Conservation (phyloP, 176 grass and related monocot species). For the Tuctoria greenei region DNA sequence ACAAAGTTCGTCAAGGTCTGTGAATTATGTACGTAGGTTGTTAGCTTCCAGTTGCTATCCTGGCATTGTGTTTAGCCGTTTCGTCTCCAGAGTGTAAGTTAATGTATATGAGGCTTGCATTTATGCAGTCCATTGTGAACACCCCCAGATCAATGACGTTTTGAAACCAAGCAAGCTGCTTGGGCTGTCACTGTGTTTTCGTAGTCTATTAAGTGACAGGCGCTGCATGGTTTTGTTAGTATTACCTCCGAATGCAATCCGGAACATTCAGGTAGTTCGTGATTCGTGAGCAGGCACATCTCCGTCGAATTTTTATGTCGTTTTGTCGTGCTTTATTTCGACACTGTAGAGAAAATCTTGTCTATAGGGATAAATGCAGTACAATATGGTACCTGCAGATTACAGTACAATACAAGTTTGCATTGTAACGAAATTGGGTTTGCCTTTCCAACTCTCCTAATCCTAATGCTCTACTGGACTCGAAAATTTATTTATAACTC, state of each 20-base stretch:
- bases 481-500: neutral
- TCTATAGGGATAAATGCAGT: too few relatives aligned
- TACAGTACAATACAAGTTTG: too few relatives aligned
- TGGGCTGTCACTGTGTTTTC: neutral
- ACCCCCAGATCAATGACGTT: neutral
- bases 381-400: too few relatives aligned
- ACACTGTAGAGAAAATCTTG: too few relatives aligned
- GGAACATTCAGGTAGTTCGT: neutral
- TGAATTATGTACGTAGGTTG: constrained; percentile 25
- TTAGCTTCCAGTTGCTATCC: neutral
- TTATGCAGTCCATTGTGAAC: constrained; percentile 21
- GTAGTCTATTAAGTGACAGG: neutral
- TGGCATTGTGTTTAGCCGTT: neutral
- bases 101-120: constrained; percentile 1
- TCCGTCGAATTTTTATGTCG: too few relatives aligned
- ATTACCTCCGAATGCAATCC: neutral
- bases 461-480: neutral
- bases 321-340: too few relatives aligned
- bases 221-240: neutral
- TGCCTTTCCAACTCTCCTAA: neutral
- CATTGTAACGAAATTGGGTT: neutral
- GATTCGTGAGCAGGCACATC: too few relatives aligned
- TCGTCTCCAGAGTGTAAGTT: neutral
- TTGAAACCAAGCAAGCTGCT: constrained; percentile 7
- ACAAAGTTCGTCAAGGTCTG: constrained; percentile 23